Evolutionary conservation across 1,284 basidiomycete genomes (phyloP).

Genomic region (Trichosporon sp.): DNA sequence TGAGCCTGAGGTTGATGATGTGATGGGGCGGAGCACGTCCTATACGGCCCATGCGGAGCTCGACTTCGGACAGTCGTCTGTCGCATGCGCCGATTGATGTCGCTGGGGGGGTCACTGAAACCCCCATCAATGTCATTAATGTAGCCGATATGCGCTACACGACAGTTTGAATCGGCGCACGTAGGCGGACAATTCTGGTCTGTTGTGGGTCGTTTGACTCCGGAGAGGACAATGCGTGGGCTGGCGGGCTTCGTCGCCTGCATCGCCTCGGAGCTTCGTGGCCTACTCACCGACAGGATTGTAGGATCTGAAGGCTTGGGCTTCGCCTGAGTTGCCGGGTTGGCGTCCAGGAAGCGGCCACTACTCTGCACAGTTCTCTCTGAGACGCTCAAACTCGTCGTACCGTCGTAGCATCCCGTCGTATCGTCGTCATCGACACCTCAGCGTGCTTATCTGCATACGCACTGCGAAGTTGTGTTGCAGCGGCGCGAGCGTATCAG

Average conservation of each 20-base stretch:
- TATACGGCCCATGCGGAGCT: too few relatives aligned
- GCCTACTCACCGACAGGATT: neutral
- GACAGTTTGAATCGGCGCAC: neutral
- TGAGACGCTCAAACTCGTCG: neutral
- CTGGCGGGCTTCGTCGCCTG: neutral
- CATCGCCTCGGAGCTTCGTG: neutral
- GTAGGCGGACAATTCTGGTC: neutral
- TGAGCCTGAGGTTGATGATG: neutral
- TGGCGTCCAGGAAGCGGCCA: neutral
- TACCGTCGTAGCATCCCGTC: neutral
- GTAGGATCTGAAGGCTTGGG: neutral
- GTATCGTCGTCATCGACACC: neutral
- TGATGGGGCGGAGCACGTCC: too few relatives aligned
- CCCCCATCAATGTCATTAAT: too few relatives aligned
- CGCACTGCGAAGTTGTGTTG: neutral
- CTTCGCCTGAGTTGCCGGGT: neutral
- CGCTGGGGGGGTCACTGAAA: too few relatives aligned
- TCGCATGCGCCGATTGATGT: too few relatives aligned
- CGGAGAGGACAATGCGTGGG: neutral
- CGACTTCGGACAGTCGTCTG: too few relatives aligned
- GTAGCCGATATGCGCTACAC: neutral
- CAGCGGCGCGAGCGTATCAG: slow-evolving; percentile 2
- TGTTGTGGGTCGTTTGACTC: neutral
- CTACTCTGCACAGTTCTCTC: neutral
- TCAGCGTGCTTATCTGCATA: neutral